A percentile compares a stretch with the other conserved stretches of the same genome.
phyloP scores from a whole-genome alignment of 768 basidiomycete species.

The Tulasnella calospora region DNA sequence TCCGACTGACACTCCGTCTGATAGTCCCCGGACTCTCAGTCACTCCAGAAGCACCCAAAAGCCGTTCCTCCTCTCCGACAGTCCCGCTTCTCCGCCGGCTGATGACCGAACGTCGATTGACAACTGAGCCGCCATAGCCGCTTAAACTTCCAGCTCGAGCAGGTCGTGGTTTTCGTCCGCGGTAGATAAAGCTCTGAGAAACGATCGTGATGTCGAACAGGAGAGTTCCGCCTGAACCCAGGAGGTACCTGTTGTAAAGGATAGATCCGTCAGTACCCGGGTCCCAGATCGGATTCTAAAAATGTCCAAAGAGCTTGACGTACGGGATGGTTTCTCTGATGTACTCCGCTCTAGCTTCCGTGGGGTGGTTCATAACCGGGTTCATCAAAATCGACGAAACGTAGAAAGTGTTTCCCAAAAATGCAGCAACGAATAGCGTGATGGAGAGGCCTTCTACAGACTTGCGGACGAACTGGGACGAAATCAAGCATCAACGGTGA shows the following conservation, averaged over 20 bases:
- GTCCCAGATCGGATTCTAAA: background rate
- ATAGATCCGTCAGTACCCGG: background rate
- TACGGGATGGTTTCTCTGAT: constrained; percentile 81
- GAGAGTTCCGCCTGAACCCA: constrained; percentile 90
- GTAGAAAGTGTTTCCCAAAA: constrained; percentile 90
- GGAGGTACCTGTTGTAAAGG: constrained; percentile 59
- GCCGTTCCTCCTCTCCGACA: constrained; percentile 13
- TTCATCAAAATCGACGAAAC: constrained; percentile 84
- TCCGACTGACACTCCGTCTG: background rate
- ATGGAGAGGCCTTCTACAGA: constrained; percentile 95
- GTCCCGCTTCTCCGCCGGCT: background rate
- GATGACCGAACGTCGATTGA: background rate
- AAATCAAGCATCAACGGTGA: background rate
- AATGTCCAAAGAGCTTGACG: constrained; percentile 36
- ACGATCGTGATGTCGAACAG: constrained; percentile 92
- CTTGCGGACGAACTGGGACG: constrained; percentile 69
- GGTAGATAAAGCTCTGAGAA: constrained; percentile 75
- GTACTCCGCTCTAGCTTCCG: constrained; percentile 58
- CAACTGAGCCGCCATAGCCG: background rate
- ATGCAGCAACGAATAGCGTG: constrained; percentile 88
- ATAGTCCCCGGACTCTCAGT: background rate
- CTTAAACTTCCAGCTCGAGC: background rate
- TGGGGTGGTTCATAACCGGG: constrained; percentile 52
- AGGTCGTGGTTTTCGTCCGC: constrained; percentile 29
- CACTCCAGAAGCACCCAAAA: background rate